Evolutionary conservation across 2,329 filamentous ascomycete genomes (phyloP), one percentile per base, ranked within the genome.

Genomic region (Boeremia exigua): DNA sequence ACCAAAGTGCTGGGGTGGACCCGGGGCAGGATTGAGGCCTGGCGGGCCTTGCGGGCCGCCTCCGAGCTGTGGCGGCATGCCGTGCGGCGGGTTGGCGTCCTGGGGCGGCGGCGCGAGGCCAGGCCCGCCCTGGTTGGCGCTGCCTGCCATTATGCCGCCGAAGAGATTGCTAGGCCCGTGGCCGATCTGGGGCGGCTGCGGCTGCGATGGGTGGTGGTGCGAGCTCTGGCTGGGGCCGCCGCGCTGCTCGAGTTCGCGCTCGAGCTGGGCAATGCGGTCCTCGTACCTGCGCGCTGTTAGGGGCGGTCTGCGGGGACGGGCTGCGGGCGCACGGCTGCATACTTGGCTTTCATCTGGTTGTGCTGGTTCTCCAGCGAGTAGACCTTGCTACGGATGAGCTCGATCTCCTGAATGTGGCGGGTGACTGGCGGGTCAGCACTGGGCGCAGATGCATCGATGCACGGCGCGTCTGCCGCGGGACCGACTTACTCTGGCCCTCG

Each of bases 111-210:
- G 80, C 2, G 92, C 92, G 66, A 96, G 88, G 58, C 91, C 91
- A 61, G 92, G 90, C 58, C 90, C 92, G 68, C 88, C 90, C 79
- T 94, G 92, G 68, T 88, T 90, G 60, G 85, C 87, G 76, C 88
- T 87, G 62, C 94, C 94, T 52, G 93, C 87, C 91, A 99, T 98
- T 73, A 98, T 96, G 53, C 92, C 92, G 65, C 92, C 92, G 73
- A 99, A 98, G 36, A 98, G 84, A 71, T 96, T 95, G 74, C 90
- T 94, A 52, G 87, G 87, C 25, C 94, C 93, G 71, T 96, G 90
- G 27, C 92, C 91, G 65, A 98, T 90, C 45, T 91, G 81, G 32
- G 88, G 93, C 32, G 95, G 94, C 58, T 90, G 90, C 60, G 92
- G 90, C 43, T 51, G 47, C 44, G 90, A 88, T 54, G 92, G 89